A percentile compares a stretch with the other conserved stretches of the same genome.
These are phyloP conservation scores for Alternaria incomplexa DNA, from an alignment of 2,329 filamentous ascomycete genomes.

Conservation along the genomic window DNA sequence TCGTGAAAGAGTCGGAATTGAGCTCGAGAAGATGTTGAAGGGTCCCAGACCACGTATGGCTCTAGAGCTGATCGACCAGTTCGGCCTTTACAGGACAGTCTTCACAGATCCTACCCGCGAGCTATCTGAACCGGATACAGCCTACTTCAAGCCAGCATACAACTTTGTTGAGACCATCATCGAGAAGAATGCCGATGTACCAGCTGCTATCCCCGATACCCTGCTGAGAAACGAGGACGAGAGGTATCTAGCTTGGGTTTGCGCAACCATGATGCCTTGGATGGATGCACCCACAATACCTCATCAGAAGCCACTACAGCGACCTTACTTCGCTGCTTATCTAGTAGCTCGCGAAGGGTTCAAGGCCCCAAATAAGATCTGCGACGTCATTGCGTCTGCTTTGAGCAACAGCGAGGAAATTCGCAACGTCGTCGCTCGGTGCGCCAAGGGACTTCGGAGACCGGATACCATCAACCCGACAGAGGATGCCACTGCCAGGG, in stretches of 20 bases:
- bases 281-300: slow-evolving; percentile 57
- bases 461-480: slow-evolving; percentile 54
- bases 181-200: slow-evolving; percentile 26
- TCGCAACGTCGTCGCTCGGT: slow-evolving; percentile 61
- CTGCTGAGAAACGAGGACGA: slow-evolving; percentile 70
- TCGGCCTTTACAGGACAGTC: slow-evolving; percentile 73
- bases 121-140: slow-evolving; percentile 62
- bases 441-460: slow-evolving; percentile 56
- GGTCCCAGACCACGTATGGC: slow-evolving; percentile 67
- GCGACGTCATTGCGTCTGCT: slow-evolving; percentile 69
- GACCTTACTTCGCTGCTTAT: slow-evolving; percentile 57
- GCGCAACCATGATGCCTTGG: slow-evolving; percentile 79
- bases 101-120: slow-evolving; percentile 71
- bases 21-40: slow-evolving; percentile 90
- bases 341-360: slow-evolving; percentile 77
- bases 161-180: slow-evolving; percentile 58
- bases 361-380: slow-evolving; percentile 77
- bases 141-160: slow-evolving; percentile 69
- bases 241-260: slow-evolving; percentile 75
- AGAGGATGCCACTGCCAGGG: slow-evolving; percentile 58
- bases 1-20: slow-evolving; percentile 83
- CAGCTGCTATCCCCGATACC: slow-evolving; percentile 48
- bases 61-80: slow-evolving; percentile 68
- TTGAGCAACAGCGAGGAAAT: slow-evolving; percentile 69
- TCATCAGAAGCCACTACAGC: slow-evolving; percentile 54